Evolutionary conservation across 768 basidiomycete genomes (phyloP).

Genomic region (Naganishia onofrii): DNA sequence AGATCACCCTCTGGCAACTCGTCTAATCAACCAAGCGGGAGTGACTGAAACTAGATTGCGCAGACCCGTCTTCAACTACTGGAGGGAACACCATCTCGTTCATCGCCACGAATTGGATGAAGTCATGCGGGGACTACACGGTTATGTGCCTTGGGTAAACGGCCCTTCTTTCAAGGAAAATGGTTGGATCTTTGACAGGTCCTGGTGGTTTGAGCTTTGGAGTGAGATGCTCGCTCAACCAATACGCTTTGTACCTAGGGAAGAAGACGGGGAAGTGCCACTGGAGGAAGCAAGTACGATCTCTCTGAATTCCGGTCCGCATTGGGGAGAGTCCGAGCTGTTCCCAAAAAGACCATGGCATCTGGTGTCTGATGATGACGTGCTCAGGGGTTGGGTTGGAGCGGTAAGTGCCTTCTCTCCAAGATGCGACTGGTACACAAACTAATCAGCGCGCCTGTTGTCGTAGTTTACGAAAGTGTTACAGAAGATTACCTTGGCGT

Average conservation of each 20-base stretch:
- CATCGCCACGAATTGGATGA: constrained; percentile 9
- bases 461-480: constrained; percentile 7
- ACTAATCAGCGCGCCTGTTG: neutral
- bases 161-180: constrained; percentile 3
- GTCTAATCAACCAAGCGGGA: constrained; percentile 5
- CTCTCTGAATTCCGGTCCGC: constrained; percentile 10
- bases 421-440: no score
- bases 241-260: neutral
- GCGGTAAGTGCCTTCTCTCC: constrained; percentile 3
- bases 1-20: neutral
- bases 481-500: neutral
- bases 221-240: neutral
- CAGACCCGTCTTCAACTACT: constrained; percentile 5
- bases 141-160: constrained; percentile 9
- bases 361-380: constrained; percentile 1
- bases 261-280: neutral
- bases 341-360: neutral
- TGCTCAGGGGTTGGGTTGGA: constrained; percentile 6
- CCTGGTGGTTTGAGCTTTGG: constrained; percentile 6
- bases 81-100: constrained; percentile 21
- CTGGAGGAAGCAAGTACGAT: constrained; percentile 8
- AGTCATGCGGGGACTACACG: neutral
- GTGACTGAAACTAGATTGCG: neutral
- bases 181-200: constrained; percentile 1
- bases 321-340: constrained; percentile 16